phyloP scores from a whole-genome alignment of 257 asterid species.

The Catharanthus roseus region DNA sequence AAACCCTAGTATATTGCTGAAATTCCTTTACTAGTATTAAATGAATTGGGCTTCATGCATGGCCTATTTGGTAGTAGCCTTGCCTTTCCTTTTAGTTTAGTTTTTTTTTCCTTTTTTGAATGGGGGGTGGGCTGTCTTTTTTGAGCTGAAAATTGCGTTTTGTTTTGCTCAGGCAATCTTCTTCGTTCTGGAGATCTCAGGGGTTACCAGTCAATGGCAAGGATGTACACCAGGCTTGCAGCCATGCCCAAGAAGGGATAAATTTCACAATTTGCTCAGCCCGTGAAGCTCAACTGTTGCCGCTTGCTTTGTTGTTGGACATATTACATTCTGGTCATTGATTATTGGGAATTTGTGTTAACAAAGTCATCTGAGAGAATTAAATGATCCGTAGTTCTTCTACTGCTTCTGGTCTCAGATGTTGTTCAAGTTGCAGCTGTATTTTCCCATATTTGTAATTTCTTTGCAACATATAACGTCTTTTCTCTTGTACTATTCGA shows the following conservation, averaged over 20 bases:
- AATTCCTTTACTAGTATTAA: not conserved
- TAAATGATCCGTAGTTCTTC: no score
- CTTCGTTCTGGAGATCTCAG: slow-evolving; percentile 85
- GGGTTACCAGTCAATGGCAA: slow-evolving; percentile 97
- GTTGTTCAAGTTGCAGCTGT: no score
- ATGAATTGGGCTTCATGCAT: not conserved
- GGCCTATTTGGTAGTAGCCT: not conserved
- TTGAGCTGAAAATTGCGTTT: not conserved
- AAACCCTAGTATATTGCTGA: no score
- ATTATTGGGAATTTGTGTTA: not conserved
- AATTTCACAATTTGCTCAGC: slow-evolving; percentile 6
- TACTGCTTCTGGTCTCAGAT: no score
- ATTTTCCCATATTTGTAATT: no score
- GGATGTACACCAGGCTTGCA: slow-evolving; percentile 95
- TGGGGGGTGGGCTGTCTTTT: no score
- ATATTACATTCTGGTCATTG: not conserved
- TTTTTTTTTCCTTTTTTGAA: not conserved
- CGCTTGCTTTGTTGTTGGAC: not conserved
- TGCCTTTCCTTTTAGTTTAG: no score
- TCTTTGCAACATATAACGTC: no score
- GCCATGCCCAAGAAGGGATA: slow-evolving; percentile 95
- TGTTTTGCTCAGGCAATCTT: slow-evolving; percentile 62
- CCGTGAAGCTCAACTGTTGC: not conserved
- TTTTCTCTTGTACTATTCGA: no score
- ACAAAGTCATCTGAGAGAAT: not conserved